phyloP scores from a whole-genome alignment of 2,329 filamentous ascomycete species.

The Trichoderma arundinaceum region DNA sequence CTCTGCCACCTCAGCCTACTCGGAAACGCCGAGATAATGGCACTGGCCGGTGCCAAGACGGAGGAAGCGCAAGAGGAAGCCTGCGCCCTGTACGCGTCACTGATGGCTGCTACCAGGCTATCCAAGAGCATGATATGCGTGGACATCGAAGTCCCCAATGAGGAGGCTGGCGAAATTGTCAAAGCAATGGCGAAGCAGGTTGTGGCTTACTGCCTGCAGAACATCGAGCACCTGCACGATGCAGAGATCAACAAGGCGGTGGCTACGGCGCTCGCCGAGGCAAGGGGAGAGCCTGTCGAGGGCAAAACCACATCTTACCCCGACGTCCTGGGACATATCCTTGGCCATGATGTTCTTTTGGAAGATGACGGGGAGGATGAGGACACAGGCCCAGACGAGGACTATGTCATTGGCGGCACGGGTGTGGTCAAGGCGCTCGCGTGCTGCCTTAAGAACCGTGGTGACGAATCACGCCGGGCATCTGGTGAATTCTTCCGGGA shows the following conservation, averaged over 20 bases:
- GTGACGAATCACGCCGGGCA: constrained; percentile 62
- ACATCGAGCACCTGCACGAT: constrained; percentile 81
- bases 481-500: constrained; percentile 61
- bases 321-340: constrained; percentile 84
- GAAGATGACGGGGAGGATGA: constrained; percentile 63
- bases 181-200: constrained; percentile 92
- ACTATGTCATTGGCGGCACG: constrained; percentile 95
- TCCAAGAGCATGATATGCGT: constrained; percentile 85
- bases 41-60: constrained; percentile 74
- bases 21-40: constrained; percentile 75
- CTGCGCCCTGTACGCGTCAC: constrained; percentile 88
- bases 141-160: constrained; percentile 85
- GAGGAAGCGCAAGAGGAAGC: constrained; percentile 89
- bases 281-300: constrained; percentile 40
- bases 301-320: constrained; percentile 59
- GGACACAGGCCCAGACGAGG: constrained; percentile 79
- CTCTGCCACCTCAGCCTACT: constrained; percentile 87
- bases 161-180: constrained; percentile 85
- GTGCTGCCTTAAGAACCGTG: constrained; percentile 84
- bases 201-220: constrained; percentile 91
- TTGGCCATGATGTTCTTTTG: constrained; percentile 67
- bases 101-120: constrained; percentile 85
- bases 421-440: constrained; percentile 93
- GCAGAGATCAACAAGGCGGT: constrained; percentile 61
- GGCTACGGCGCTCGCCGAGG: constrained; percentile 51